phyloP scores from a whole-genome alignment of 2,329 filamentous ascomycete species.

The Cordyceps cateniannulata region DNA sequence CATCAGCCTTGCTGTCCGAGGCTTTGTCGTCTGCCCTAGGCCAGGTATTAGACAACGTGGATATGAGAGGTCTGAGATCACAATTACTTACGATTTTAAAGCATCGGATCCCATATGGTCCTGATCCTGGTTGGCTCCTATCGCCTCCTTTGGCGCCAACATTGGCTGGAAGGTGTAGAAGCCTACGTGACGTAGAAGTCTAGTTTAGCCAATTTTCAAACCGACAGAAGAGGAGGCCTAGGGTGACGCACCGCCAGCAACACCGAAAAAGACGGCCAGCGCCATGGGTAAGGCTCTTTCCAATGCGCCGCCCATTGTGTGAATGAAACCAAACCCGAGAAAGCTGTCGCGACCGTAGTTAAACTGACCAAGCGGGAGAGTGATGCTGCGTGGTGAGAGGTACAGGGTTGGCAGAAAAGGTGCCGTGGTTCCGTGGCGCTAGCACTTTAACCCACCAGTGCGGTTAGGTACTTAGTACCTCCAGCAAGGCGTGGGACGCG shows the following conservation, averaged over 20 bases:
- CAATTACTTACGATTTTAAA: background rate
- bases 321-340: background rate
- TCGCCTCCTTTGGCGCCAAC: slow-evolving; percentile 19
- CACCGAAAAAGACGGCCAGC: slow-evolving; percentile 30
- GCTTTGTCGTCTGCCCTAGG: background rate
- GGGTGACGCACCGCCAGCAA: slow-evolving; percentile 27
- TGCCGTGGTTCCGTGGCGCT: background rate
- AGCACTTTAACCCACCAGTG: no score
- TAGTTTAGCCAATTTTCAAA: background rate
- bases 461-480: background rate
- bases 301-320: slow-evolving; percentile 24
- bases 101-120: background rate
- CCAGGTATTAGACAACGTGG: no score
- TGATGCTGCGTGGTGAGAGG: background rate
- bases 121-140: background rate
- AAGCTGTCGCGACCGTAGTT: background rate
- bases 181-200: slow-evolving; percentile 20
- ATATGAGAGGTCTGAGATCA: background rate
- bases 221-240: background rate
- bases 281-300: slow-evolving; percentile 29
- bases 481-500: background rate
- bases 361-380: background rate
- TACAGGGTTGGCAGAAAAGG: background rate
- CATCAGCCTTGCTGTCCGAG: background rate
- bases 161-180: slow-evolving; percentile 32